A percentile compares a stretch with the other conserved stretches of the same genome.
These are phyloP conservation scores for Fagus sylvatica DNA, from an alignment of 306 rosid genomes.

Conservation along the genomic window DNA sequence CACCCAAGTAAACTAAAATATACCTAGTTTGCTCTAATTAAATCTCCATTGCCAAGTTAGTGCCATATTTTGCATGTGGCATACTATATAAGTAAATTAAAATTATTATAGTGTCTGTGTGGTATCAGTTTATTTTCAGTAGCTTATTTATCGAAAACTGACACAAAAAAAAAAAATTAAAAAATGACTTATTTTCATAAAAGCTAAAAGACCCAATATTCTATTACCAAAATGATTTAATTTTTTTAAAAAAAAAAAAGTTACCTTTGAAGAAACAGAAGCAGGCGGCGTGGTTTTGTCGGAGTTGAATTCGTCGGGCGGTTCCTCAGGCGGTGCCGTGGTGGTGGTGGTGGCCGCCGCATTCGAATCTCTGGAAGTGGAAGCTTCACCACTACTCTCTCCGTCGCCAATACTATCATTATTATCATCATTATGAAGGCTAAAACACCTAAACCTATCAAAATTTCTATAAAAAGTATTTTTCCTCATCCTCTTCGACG, in stretches of 20 bases:
- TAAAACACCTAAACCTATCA: constrained; percentile 49
- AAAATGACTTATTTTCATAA: background rate
- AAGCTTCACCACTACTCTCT: constrained; percentile 32
- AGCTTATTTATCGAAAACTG: too few species aligned
- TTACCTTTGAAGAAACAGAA: constrained; percentile 67
- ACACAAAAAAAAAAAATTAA: background rate
- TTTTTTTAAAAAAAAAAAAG: background rate
- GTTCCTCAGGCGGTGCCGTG: constrained; percentile 36
- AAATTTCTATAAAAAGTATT: constrained; percentile 14
- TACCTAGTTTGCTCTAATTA: too few species aligned
- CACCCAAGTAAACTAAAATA: too few species aligned
- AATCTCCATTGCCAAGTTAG: too few species aligned
- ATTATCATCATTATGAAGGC: constrained; percentile 21
- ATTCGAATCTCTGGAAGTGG: constrained; percentile 39
- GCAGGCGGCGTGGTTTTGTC: constrained; percentile 52
- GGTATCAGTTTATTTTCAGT: too few species aligned
- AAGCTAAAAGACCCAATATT: background rate
- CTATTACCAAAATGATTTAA: background rate
- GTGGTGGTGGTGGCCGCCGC: constrained; percentile 24
- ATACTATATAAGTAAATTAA: too few species aligned
- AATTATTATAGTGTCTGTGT: too few species aligned
- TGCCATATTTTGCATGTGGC: too few species aligned
- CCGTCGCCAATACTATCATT: constrained; percentile 42
- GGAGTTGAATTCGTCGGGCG: constrained; percentile 40
- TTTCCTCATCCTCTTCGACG: constrained; percentile 23